Base-by-base conservation (phyloP, 345 rosid genomes). In the Dimocarpus longan region DNA sequence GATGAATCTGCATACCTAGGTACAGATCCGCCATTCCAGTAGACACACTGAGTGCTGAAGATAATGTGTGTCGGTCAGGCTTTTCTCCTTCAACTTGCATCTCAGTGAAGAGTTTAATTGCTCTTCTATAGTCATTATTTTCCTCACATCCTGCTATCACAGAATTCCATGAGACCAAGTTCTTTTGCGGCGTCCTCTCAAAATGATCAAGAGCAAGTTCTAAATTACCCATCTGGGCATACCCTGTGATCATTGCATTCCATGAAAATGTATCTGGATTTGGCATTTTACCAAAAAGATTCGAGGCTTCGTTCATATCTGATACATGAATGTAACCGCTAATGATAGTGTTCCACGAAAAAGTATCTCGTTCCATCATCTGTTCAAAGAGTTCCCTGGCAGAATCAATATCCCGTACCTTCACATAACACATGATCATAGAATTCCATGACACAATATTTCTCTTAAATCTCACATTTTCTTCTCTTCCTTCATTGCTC, bases 281-380 rank as follows among this genome's bases (percentile, higher is more conserved):
- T 5, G 88, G 93, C 90, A 93, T 91, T 80, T 82, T 40, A 16
- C 57, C 10, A 32, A 93, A 93, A 68, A 93, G 85, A 50, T 68
- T 76, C 5, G 80, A 82, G 8, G 95, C 97, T n/a, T 91, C 89
- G 28, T 86, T 87, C 91, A 91, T 89, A 70, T 76, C 82, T 28
- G 66, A 80, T 8, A 52, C 64, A 0, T 84, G 89, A 63, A 87
- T 87, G 2, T 93, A 93, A 40, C 94, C 97, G 78, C 86, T 85
- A 44, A 93, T 89, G 85, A 93, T 90, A 4, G 95, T 93, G 76
- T 93, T 93, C 94, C 97, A 93, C 0, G 97, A 91, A 74, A 91
- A 82, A 13, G 82, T 80, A 80, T 93, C 95, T 3, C 87, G 87
- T 39, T 82, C 88, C 48, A 37, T 73, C 93, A 90, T 91, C 75